Evolutionary conservation across 768 basidiomycete genomes (phyloP), one percentile per base, ranked within the genome.

Genomic region (Wakefieldia striispora): DNA sequence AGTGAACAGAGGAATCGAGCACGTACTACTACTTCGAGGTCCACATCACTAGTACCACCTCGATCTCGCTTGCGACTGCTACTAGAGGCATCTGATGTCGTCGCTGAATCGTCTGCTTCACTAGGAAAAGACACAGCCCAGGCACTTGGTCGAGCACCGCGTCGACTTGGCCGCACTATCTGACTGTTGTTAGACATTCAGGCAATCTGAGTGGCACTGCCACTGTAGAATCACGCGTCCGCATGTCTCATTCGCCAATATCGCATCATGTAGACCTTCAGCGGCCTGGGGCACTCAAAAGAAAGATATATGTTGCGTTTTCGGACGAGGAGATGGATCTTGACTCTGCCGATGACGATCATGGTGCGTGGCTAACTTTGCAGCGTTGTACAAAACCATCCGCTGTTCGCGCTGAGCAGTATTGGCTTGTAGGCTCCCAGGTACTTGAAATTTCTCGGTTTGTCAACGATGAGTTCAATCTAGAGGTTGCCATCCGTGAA

Each of bases 91-190:
- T 62, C 66, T n/a, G 68, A 65, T n/a, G 59, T 52, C 2, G 53
- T 49, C 16, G 47, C 45, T 5, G 64, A 66, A 10, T 70, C 66
- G 24, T 58, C 41, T 37, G 54, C 39, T 3, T 61, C 58, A 46
- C 79, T 77, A 11, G 68, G 73, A 51, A 79, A 85, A 10, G 78
- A 76, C 11, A 83, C 69, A 12, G 82, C 79, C 37, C 75, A 78
- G 3, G 85, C 83, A 5, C 68, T 76, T 0, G 78, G 80, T 34
- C 80, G 78, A 23, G 64, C 60, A 21, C 69, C 55, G 21, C 62
- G 62, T 27, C 61, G 52, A 55, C 50, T 54, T 14, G 59, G 60
- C 39, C 38, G 54, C 14, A 1, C 10, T 10, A 29, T 20, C 33
- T 33, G 33, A 33, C 16, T 33, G 33, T 33, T 33, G 33, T 14